A percentile compares a stretch with the other conserved stretches of the same genome.
These are phyloP conservation scores for Chionographis japonica DNA, from an alignment of 106 monocot genomes.

Conservation along the genomic window DNA sequence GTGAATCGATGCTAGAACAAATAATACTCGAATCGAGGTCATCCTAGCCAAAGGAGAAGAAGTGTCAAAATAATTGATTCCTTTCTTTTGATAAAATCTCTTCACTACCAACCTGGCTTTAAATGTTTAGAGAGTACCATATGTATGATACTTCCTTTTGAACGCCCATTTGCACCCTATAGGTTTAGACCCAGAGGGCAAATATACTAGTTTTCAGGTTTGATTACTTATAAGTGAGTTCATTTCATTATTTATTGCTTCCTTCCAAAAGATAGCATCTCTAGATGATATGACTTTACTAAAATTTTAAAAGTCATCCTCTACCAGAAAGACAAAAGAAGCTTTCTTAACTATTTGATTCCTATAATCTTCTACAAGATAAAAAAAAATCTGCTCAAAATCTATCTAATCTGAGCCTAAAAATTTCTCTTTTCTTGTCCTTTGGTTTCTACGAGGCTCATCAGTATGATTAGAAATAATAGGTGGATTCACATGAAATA, in stretches of 20 bases:
- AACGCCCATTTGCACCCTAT: slow-evolving; percentile 1
- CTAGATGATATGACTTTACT: neutral
- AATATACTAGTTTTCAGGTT: neutral
- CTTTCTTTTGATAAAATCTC: neutral
- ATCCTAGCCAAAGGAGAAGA: neutral
- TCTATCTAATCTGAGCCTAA: neutral
- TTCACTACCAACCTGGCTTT: neutral
- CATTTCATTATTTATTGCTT: neutral
- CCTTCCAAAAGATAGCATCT: neutral
- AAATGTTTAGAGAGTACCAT: neutral
- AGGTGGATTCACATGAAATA: neutral
- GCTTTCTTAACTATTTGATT: neutral
- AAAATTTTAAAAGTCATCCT: neutral
- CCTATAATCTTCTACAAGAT: slow-evolving; percentile 2
- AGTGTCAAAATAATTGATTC: slow-evolving; percentile 1
- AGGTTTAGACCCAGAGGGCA: neutral
- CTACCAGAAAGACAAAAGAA: neutral
- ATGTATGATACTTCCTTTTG: too few species aligned
- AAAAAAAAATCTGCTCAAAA: neutral
- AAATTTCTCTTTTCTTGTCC: neutral
- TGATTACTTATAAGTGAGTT: neutral
- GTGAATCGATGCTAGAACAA: neutral
- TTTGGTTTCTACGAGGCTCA: neutral
- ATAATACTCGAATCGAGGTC: neutral
- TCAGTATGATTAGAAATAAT: too few species aligned